Evolutionary conservation across 176 grass and related monocot species (phyloP).

Genomic region (Triticum dicoccoides): DNA sequence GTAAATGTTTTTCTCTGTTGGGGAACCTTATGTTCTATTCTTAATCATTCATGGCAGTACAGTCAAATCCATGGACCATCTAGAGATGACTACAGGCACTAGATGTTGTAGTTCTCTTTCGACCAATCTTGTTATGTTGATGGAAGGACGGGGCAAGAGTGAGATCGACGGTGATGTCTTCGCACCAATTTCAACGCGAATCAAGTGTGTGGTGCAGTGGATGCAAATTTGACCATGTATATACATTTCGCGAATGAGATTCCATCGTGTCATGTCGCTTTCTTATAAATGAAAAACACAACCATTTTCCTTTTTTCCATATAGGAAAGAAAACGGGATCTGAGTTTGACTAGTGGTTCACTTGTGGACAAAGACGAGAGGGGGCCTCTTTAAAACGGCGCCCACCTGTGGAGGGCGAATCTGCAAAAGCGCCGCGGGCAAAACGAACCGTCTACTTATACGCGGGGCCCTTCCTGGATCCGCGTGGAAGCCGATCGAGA

Average conservation of each 20-base stretch:
- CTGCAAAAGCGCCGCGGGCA: neutral
- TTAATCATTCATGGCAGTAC: no score
- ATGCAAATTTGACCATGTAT: neutral
- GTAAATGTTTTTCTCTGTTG: no score
- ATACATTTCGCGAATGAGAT: neutral
- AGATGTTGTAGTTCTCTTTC: neutral
- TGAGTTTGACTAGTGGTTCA: neutral
- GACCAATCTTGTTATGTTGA: neutral
- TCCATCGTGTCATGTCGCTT: neutral
- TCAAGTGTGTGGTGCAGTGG: no score
- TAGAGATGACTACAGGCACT: no score
- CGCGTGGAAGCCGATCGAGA: conserved; percentile 7
- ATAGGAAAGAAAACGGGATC: neutral
- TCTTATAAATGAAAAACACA: neutral
- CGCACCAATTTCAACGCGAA: neutral
- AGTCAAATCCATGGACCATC: no score
- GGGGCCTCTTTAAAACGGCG: neutral
- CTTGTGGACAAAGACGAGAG: neutral
- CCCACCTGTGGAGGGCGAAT: neutral
- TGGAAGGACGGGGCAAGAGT: neutral
- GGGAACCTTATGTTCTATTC: no score
- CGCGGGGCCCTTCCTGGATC: neutral
- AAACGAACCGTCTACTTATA: conserved; percentile 19
- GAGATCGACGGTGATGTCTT: neutral
- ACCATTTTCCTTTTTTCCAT: neutral